phyloP scores from a whole-genome alignment of 805 yeast species.

The Suhomyces sp. region DNA sequence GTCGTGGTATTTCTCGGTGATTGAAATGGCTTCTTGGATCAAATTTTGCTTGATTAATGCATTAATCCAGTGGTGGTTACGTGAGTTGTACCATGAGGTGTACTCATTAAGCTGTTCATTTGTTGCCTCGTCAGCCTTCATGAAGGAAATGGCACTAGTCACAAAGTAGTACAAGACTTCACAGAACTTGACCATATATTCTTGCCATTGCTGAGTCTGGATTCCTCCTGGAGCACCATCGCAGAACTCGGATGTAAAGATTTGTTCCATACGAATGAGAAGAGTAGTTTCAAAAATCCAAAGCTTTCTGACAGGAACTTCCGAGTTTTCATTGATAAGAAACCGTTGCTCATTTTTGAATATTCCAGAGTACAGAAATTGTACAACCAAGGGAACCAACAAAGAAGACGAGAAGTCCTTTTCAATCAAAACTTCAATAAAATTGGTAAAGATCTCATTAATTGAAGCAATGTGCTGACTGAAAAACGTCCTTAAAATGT shows the following conservation, averaged over 20 bases:
- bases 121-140: constrained; percentile 22
- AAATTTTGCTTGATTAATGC: constrained; percentile 50
- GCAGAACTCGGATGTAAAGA: constrained; percentile 27
- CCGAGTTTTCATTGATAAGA: constrained; percentile 22
- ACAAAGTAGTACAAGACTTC: constrained; percentile 35
- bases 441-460: constrained; percentile 26
- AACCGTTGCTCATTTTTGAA: constrained; percentile 40
- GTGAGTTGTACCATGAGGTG: constrained; percentile 29
- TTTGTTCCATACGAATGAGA: constrained; percentile 38
- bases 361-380: constrained; percentile 30
- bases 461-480: constrained; percentile 21
- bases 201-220: constrained; percentile 14
- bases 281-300: constrained; percentile 50
- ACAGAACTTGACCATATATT: constrained; percentile 22
- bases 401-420: constrained; percentile 13
- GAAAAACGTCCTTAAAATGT: constrained; percentile 24
- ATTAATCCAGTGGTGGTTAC: constrained; percentile 54
- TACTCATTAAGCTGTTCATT: constrained; percentile 28
- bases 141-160: constrained; percentile 33
- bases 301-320: constrained; percentile 27
- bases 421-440: constrained; percentile 19
- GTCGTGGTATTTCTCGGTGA: constrained; percentile 68
- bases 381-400: constrained; percentile 22
- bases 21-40: constrained; percentile 51
- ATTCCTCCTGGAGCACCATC: constrained; percentile 9